Base-by-base conservation (phyloP, 306 rosid genomes). In the Ormosia emarginata region DNA sequence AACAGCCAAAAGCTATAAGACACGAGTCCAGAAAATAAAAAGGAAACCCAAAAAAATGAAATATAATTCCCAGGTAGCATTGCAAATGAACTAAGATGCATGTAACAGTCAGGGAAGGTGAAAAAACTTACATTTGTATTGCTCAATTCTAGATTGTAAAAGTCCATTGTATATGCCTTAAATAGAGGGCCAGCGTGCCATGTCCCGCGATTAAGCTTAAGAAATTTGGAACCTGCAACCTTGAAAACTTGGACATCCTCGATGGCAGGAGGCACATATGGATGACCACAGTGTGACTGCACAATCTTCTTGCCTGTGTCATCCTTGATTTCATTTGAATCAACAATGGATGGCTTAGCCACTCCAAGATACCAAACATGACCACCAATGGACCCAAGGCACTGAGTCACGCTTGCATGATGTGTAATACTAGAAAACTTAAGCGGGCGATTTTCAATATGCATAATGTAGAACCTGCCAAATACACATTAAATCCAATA, bases 131-230 rank as follows among this genome's bases (percentile, higher is more conserved):
- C 96, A 84, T 92, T 90, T 57, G 97, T 92, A 43, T 90, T 47
- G 82, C 83, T 90, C 11, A 93, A 83, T 74, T 93, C 98, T 36
- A 95, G 83, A 81, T 88, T 95, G 85, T 88, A 93, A 53, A 93
- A 95, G 80, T 90, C 93, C 90, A 91, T 89, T 0, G 85, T 8
- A 12, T 57, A 71, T 41, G 68, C 82, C 86, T 83, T 88, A 79
- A 91, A 95, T 63, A 93, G 82, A 76, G 99, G 99, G 34, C 99
- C 99, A 2, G 96, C 98, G 32, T 95, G 99, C 99, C 98, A 95
- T 58, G 99, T 95, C 77, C 98, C 99, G 0, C 33, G 83, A 30
- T 92, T 81, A 66, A 93, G 93, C 96, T 92, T 93, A 39, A 95
- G 87, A 82, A 92, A 95, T 70, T 91, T 93, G 32, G 91, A 43